phyloP scores from a whole-genome alignment of 1,284 basidiomycete genomes.

The Spongispora temasekensis region DNA sequence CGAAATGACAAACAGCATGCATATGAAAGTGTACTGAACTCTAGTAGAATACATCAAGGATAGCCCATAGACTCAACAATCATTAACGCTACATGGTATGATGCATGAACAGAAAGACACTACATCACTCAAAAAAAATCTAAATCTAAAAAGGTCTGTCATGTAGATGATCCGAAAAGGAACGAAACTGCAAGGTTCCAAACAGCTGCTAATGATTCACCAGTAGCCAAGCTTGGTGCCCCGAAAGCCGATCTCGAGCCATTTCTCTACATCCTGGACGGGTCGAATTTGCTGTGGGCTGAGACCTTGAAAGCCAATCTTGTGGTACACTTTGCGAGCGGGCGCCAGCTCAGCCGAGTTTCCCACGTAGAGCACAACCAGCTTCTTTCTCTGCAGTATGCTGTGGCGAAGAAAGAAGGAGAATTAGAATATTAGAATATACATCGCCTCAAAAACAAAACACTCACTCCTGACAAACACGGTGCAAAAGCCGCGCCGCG shows the following conservation, averaged over 20 bases:
- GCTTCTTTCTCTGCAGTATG: slow-evolving; percentile 39
- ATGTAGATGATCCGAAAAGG: no score
- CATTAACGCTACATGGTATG: no score
- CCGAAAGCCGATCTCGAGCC: slow-evolving; percentile 24
- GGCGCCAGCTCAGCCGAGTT: slow-evolving; percentile 23
- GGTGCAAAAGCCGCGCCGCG: slow-evolving; percentile 46
- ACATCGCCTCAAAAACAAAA: background rate
- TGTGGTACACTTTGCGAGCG: slow-evolving; percentile 26
- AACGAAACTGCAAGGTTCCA: background rate
- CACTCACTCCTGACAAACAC: slow-evolving; percentile 44
- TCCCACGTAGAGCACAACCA: slow-evolving; percentile 53
- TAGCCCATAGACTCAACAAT: no score
- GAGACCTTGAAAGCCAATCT: slow-evolving; percentile 27
- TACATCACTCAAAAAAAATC: no score
- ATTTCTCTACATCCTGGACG: slow-evolving; percentile 19
- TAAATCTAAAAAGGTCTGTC: background rate
- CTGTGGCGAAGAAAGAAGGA: slow-evolving; percentile 6
- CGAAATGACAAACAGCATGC: no score
- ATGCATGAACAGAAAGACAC: no score
- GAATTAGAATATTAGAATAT: background rate
- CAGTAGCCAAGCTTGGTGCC: slow-evolving; percentile 18
- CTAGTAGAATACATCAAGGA: no score
- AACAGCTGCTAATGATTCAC: background rate
- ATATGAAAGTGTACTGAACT: no score
- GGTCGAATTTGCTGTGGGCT: slow-evolving; percentile 8